phyloP scores from a whole-genome alignment of 1,284 basidiomycete genomes.

The Coniferiporia sulphurascens region DNA sequence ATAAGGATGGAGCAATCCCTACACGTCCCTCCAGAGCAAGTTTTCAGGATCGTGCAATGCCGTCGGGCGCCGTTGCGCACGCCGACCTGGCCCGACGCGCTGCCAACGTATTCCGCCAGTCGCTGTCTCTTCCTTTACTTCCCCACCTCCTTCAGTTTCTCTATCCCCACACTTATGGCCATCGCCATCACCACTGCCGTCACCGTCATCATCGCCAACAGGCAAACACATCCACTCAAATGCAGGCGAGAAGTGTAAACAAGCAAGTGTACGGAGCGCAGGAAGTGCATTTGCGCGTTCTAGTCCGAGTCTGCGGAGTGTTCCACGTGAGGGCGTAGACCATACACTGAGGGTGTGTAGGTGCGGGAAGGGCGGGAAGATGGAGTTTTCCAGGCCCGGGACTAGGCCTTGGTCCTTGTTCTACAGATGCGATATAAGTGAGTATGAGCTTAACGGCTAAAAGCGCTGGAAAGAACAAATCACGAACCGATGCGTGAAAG shows the following conservation, averaged over 20 bases:
- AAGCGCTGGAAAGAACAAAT: no score
- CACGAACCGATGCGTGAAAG: background rate
- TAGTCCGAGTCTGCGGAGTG: background rate
- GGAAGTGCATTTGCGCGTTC: background rate
- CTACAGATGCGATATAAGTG: no score
- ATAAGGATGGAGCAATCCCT: background rate
- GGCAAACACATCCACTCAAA: slow-evolving; percentile 15
- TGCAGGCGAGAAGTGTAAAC: slow-evolving; percentile 8
- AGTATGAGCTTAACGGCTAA: no score
- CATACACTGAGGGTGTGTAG: slow-evolving; percentile 10
- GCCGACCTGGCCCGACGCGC: background rate
- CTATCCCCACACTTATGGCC: background rate
- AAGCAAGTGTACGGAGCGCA: slow-evolving; percentile 9
- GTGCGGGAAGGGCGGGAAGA: slow-evolving; percentile 1
- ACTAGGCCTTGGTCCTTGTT: no score
- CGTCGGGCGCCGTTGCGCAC: background rate
- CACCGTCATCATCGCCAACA: background rate
- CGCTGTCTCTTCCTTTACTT: no score
- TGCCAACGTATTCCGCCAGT: background rate
- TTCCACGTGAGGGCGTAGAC: slow-evolving; percentile 4
- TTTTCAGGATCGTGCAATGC: slow-evolving; percentile 13
- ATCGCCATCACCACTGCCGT: no score
- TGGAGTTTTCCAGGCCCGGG: background rate
- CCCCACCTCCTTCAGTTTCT: no score
- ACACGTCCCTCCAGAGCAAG: slow-evolving; percentile 8